phyloP scores from a whole-genome alignment of 2,329 filamentous ascomycete genomes.

The Claviceps africana region DNA sequence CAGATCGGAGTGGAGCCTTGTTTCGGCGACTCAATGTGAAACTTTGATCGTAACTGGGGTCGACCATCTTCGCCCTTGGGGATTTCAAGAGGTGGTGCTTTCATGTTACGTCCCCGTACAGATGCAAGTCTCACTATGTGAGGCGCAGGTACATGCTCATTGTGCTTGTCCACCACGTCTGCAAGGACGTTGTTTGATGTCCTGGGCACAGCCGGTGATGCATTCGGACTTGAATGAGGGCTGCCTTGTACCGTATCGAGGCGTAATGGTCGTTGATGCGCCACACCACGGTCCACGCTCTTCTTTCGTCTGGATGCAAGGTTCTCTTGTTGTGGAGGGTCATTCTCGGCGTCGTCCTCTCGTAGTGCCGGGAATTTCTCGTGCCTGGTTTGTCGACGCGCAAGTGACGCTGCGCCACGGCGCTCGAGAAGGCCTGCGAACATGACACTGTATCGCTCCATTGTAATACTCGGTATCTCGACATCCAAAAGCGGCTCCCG shows the following conservation, averaged over 20 bases:
- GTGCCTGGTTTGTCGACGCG: slow-evolving; percentile 44
- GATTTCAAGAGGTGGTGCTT: background rate
- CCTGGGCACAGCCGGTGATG: slow-evolving; percentile 37
- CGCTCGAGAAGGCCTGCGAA: slow-evolving; percentile 59
- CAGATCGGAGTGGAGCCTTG: background rate
- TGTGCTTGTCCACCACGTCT: background rate
- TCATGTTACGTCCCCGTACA: background rate
- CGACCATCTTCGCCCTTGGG: background rate
- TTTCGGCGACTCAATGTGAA: slow-evolving; percentile 3
- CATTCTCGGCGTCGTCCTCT: background rate
- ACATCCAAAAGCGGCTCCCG: slow-evolving; percentile 46
- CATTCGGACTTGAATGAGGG: slow-evolving; percentile 36
- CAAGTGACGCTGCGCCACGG: slow-evolving; percentile 24
- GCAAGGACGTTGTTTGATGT: slow-evolving; percentile 25
- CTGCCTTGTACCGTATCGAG: slow-evolving; percentile 10
- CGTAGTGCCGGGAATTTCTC: slow-evolving; percentile 28
- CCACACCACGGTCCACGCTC: background rate
- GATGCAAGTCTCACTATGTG: slow-evolving; percentile 5
- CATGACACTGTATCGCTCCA: slow-evolving; percentile 93
- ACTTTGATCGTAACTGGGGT: slow-evolving; percentile 6
- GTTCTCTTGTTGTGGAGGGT: slow-evolving; percentile 13
- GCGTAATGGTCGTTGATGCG: slow-evolving; percentile 32
- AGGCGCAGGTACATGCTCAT: background rate
- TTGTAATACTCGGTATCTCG: slow-evolving; percentile 62
- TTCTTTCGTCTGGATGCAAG: background rate